Conservation (phyloP, 2,329 filamentous ascomycete species). For the Laburnicola sp. region DNA sequence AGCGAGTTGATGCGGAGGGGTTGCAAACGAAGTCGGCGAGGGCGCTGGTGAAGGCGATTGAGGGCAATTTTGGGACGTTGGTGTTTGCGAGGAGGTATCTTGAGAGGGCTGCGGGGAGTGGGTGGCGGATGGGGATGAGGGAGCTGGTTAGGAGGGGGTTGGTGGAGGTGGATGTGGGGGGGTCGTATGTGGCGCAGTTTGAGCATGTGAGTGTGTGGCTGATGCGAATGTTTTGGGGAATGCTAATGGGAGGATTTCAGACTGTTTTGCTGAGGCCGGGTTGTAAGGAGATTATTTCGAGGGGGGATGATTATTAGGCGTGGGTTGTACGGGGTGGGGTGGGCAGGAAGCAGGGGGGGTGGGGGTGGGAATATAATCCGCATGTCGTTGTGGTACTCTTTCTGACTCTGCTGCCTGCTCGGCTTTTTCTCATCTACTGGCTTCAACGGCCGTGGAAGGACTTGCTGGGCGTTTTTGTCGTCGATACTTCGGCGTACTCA, state of each 20-base stretch:
- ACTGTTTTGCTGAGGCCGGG: constrained; percentile 39
- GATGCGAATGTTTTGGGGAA: background rate
- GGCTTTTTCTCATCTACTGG: no score
- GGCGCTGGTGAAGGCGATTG: constrained; percentile 80
- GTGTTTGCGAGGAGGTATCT: constrained; percentile 88
- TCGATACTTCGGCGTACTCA: no score
- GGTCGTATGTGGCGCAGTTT: constrained; percentile 89
- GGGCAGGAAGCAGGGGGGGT: no score
- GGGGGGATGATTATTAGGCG: constrained; percentile 86
- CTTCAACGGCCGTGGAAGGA: no score
- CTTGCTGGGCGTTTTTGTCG: no score
- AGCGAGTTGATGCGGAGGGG: constrained; percentile 70
- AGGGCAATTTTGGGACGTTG: constrained; percentile 91
- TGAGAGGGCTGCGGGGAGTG: constrained; percentile 84
- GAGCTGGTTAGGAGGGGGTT: constrained; percentile 78
- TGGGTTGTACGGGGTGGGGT: no score
- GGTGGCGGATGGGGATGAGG: constrained; percentile 88
- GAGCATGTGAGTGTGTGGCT: constrained; percentile 73
- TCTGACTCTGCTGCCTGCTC: no score
- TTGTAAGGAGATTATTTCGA: constrained; percentile 84
- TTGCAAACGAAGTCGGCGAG: constrained; percentile 79
- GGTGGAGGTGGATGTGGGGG: constrained; percentile 87
- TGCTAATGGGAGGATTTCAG: constrained; percentile 10
- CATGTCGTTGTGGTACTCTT: no score
- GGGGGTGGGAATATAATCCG: no score